These are phyloP conservation scores for Tetrahymena thermophila DNA, from an alignment of 73 alveolate genomes.

Conservation along the genomic window DNA sequence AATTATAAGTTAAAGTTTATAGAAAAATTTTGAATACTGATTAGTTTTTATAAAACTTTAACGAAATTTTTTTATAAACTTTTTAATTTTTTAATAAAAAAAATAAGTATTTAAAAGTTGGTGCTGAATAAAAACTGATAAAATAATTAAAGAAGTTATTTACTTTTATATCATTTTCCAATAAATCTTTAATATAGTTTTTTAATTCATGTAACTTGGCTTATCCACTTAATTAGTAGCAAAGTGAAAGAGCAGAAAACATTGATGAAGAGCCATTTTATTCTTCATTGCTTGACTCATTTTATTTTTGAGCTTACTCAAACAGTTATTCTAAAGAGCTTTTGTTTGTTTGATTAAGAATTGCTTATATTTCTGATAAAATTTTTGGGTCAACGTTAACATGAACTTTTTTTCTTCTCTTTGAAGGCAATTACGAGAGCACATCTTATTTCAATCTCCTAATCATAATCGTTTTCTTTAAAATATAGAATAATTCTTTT, in stretches of 20 bases:
- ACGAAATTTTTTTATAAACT: no score
- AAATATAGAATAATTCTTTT: conserved; percentile 73
- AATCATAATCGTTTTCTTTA: conserved; percentile 77
- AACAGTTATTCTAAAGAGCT: conserved; percentile 40
- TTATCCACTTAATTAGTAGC: neutral
- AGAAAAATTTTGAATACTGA: no score
- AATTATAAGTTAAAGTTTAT: no score
- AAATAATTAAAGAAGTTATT: neutral
- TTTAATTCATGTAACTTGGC: neutral
- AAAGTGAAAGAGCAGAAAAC: neutral
- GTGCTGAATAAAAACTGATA: neutral
- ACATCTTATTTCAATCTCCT: conserved; percentile 92
- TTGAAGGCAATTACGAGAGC: conserved; percentile 79
- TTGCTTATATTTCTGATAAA: neutral
- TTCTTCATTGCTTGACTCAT: neutral
- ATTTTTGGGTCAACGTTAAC: conserved; percentile 64
- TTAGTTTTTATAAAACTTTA: no score
- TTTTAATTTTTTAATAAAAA: no score
- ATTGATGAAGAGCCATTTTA: neutral
- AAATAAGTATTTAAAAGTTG: neutral
- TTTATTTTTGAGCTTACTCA: conserved; percentile 11
- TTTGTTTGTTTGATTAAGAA: conserved; percentile 44
- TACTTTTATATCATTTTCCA: neutral
- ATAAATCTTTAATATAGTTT: neutral
- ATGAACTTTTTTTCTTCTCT: conserved; percentile 78